These are phyloP conservation scores for Fusarium keratoplasticum DNA, from an alignment of 2,329 filamentous ascomycete species.

Conservation along the genomic window DNA sequence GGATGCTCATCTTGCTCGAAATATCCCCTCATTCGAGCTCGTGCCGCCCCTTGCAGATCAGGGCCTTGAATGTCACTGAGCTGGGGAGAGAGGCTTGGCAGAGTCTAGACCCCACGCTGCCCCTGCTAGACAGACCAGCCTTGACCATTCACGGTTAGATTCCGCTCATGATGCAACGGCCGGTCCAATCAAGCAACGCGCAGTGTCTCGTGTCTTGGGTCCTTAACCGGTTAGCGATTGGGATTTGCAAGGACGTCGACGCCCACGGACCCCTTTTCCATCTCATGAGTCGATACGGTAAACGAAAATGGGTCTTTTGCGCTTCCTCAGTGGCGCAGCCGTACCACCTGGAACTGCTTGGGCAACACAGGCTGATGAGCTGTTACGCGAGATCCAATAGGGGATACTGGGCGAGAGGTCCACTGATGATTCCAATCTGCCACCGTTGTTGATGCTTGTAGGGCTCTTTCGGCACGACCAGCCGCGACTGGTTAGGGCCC, in stretches of 20 bases:
- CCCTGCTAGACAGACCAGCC: not conserved
- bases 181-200: not conserved
- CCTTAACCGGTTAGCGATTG: slow-evolving; percentile 1
- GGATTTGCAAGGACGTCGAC: not conserved
- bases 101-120: not conserved
- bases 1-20: not conserved
- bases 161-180: not conserved
- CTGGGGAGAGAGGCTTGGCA: not conserved
- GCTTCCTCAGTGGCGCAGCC: not conserved
- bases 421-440: not conserved
- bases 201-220: not conserved
- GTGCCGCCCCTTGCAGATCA: not conserved
- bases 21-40: not conserved
- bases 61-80: not conserved
- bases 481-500: not conserved
- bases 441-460: not conserved
- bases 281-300: slow-evolving; percentile 3
- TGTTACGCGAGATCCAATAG: not conserved
- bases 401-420: not conserved
- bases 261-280: not conserved
- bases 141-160: not conserved
- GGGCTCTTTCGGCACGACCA: not conserved
- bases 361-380: not conserved
- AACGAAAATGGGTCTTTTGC: slow-evolving; percentile 1
- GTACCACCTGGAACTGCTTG: not conserved